Conservation (phyloP, 2,329 filamentous ascomycete species). For the Fusarium musae region DNA sequence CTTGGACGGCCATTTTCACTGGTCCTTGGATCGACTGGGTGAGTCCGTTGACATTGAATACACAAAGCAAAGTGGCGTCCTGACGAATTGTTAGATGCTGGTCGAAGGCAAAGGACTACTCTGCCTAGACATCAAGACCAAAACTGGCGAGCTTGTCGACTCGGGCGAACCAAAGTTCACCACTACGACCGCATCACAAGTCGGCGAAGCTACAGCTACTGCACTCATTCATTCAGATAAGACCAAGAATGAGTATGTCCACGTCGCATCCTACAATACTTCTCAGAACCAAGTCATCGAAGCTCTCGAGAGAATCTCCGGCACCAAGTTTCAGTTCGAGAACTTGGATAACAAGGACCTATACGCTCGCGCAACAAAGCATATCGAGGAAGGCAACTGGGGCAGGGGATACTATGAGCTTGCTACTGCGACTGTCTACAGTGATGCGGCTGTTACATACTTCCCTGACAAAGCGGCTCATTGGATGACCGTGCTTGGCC, state of each 20-base stretch:
- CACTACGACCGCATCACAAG: neutral
- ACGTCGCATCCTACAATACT: neutral
- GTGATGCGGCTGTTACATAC: neutral
- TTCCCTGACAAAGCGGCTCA: conserved; percentile 3
- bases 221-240: neutral
- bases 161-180: conserved; percentile 6
- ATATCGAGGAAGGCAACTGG: conserved; percentile 5
- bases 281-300: neutral
- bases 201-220: conserved; percentile 11
- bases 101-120: neutral
- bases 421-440: conserved; percentile 2
- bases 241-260: conserved; percentile 1
- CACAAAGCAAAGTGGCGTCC: fast-evolving
- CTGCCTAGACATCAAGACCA: neutral
- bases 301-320: neutral
- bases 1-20: conserved; percentile 3
- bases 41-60: fast-evolving
- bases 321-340: neutral
- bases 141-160: conserved; percentile 1
- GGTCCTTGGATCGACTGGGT: conserved; percentile 18
- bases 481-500: neutral
- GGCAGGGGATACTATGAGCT: conserved; percentile 10
- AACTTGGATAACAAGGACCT: neutral
- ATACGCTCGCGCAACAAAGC: neutral
- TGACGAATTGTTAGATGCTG: neutral